Evolutionary conservation across 495 filamentous ascomycete genomes (phyloP).

Genomic region (Bathelium albidoporum): DNA sequence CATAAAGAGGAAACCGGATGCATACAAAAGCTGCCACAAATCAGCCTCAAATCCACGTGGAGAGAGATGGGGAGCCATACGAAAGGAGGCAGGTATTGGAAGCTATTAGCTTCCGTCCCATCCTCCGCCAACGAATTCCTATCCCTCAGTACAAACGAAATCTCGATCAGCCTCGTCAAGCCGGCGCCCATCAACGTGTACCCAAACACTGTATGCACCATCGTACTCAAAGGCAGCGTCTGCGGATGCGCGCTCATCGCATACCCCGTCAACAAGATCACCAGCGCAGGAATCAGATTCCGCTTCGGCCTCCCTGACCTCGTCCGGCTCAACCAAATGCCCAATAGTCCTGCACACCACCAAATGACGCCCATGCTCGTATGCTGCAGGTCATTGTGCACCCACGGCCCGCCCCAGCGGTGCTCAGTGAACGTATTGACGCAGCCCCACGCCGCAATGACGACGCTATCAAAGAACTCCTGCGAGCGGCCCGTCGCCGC

Average conservation of each 20-base stretch:
- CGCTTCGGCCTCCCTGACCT: constrained; percentile 77
- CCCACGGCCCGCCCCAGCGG: constrained; percentile 83
- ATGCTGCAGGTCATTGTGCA: constrained; percentile 91
- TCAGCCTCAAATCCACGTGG: background rate
- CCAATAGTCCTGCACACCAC: constrained; percentile 88
- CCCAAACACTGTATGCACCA: constrained; percentile 86
- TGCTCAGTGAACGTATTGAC: constrained; percentile 99
- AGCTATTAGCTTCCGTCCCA: constrained; percentile 65
- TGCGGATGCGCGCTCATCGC: constrained; percentile 89
- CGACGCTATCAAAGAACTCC: constrained; percentile 89
- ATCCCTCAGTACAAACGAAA: constrained; percentile 77
- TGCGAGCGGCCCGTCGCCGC: constrained; percentile 76
- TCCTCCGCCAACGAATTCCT: constrained; percentile 45
- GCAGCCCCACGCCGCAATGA: constrained; percentile 90
- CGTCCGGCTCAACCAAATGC: constrained; percentile 80
- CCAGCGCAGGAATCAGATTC: constrained; percentile 84
- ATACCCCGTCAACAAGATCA: constrained; percentile 89
- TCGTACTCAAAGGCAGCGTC: constrained; percentile 66
- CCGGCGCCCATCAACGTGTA: constrained; percentile 93
- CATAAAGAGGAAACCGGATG: constrained; percentile 96
- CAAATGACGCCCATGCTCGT: constrained; percentile 96
- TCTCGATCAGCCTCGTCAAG: constrained; percentile 73
- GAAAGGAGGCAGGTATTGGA: constrained; percentile 85
- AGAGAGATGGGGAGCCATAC: constrained; percentile 45
- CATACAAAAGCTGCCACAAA: constrained; percentile 64